phyloP scores from a whole-genome alignment of 2,329 filamentous ascomycete species.

The Pestalotiopsis sp. region DNA sequence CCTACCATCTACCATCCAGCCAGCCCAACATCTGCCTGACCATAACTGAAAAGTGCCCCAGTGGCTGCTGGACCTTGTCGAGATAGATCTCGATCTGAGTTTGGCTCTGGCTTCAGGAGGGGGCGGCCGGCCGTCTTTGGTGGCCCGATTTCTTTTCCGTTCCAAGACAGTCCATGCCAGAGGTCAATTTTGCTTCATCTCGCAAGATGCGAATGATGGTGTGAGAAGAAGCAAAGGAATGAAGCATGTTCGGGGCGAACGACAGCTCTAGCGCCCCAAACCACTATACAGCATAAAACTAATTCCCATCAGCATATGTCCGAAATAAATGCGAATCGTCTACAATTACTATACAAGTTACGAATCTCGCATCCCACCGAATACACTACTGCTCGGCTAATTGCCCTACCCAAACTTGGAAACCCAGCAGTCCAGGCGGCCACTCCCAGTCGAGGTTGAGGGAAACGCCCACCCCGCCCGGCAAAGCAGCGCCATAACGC shows the following conservation, averaged over 20 bases:
- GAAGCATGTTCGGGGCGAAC: neutral
- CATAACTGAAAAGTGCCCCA: neutral
- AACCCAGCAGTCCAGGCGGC: no score
- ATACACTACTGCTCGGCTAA: neutral
- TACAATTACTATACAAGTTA: neutral
- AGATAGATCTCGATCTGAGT: neutral
- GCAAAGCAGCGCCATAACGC: neutral
- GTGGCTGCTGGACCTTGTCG: neutral
- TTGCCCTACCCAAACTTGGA: neutral
- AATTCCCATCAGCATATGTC: neutral
- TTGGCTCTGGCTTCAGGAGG: neutral
- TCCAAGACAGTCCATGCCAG: constrained; percentile 3
- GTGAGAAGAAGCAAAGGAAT: neutral
- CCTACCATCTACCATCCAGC: no score
- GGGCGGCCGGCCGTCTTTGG: neutral
- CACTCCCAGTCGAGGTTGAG: no score
- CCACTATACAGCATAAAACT: neutral
- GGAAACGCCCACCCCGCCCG: no score
- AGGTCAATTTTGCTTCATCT: neutral
- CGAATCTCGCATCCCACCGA: neutral
- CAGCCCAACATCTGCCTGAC: neutral
- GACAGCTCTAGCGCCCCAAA: neutral
- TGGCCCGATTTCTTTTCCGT: neutral
- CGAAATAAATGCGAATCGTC: neutral
- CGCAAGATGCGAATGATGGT: neutral